Evolutionary conservation across 257 asterid genomes (phyloP).

Genomic region (Plectranthus barbatus): DNA sequence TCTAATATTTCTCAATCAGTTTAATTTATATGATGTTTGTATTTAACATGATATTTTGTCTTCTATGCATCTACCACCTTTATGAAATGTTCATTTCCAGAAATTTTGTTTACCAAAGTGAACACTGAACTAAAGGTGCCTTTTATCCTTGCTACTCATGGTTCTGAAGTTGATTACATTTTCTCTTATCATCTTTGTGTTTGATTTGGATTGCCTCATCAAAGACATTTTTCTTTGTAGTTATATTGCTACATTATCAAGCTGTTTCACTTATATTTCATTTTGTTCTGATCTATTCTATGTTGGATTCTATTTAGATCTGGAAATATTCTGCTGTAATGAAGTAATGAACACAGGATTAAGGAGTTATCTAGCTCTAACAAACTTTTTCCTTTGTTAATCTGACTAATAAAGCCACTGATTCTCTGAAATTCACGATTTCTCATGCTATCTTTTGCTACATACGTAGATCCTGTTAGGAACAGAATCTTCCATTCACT

Average conservation of each 20-base stretch:
- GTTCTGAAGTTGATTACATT: no score
- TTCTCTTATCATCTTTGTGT: no score
- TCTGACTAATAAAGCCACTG: background rate
- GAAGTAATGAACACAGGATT: no score
- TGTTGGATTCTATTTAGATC: background rate
- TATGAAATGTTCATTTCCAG: background rate
- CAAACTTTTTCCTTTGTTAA: no score
- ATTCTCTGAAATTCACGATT: background rate
- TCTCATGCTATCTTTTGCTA: background rate
- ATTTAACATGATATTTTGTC: background rate
- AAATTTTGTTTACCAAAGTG: background rate
- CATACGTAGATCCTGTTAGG: no score
- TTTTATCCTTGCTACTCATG: no score
- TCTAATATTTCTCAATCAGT: background rate
- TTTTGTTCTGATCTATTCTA: background rate
- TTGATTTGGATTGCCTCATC: no score
- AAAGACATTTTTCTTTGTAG: background rate
- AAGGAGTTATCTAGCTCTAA: background rate
- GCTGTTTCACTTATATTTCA: background rate
- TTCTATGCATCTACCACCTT: background rate
- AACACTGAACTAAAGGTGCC: background rate
- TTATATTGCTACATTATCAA: background rate
- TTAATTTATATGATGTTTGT: background rate
- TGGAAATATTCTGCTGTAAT: no score
- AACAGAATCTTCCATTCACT: no score